Evolutionary conservation across 371 early-diverging fungal genomes (phyloP).

Genomic region (Rhizomucor pusillus): DNA sequence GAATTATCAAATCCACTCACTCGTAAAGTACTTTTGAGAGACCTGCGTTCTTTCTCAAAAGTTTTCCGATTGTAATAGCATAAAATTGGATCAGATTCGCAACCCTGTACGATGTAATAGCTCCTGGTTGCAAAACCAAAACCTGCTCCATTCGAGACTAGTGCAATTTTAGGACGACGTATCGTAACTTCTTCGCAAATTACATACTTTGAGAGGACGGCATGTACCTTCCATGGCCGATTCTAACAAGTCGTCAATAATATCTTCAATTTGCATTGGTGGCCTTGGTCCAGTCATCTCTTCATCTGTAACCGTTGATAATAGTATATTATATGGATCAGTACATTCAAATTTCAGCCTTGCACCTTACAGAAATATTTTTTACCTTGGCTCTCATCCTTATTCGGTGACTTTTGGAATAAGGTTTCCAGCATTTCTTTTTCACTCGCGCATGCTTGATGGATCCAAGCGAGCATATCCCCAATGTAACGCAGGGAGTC

Average conservation of each 20-base stretch:
- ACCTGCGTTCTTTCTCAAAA: slow-evolving; percentile 57
- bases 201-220: slow-evolving; percentile 67
- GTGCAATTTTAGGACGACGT: not conserved
- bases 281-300: too few relatives aligned
- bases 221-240: slow-evolving; percentile 74
- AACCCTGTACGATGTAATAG: slow-evolving; percentile 68
- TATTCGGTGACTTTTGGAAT: slow-evolving; percentile 29
- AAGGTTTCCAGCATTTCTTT: slow-evolving; percentile 83
- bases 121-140: slow-evolving; percentile 64
- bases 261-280: slow-evolving; percentile 19
- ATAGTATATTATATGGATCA: too few relatives aligned
- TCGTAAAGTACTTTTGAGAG: slow-evolving; percentile 60
- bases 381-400: too few relatives aligned
- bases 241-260: slow-evolving; percentile 55
- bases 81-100: slow-evolving; percentile 81
- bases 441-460: slow-evolving; percentile 88
- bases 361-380: too few relatives aligned
- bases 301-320: too few relatives aligned
- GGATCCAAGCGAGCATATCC: slow-evolving; percentile 95
- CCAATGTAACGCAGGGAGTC: slow-evolving; percentile 90
- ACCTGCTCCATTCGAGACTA: slow-evolving; percentile 79
- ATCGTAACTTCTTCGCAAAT: not conserved
- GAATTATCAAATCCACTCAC: slow-evolving; percentile 27
- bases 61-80: slow-evolving; percentile 57
- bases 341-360: too few relatives aligned